Percentiles rank a stretch among this genome's conserved stretches.
These are phyloP conservation scores for Spongospora subterranea DNA, from an alignment of 208 protist genomes.

Conservation along the genomic window DNA sequence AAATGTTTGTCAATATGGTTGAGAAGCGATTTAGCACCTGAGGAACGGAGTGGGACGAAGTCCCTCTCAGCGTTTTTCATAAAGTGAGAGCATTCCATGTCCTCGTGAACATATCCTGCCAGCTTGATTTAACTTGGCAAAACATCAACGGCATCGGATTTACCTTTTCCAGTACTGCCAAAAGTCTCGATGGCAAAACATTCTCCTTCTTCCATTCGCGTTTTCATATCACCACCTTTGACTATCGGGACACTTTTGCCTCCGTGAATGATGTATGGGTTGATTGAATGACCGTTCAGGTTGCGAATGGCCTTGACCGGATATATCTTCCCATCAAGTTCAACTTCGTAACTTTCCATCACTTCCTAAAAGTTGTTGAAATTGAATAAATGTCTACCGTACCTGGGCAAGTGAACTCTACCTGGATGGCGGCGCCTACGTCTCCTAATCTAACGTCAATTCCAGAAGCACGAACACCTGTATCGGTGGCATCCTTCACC, in stretches of 20 bases:
- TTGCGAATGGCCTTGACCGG: constrained; percentile 92
- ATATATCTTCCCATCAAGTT: constrained; percentile 74
- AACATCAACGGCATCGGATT: not conserved
- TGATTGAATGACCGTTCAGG: constrained; percentile 97
- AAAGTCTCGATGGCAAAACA: constrained; percentile 99
- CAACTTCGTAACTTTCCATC: constrained; percentile 76
- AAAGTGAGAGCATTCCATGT: constrained; percentile 96
- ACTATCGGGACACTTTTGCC: constrained; percentile 99
- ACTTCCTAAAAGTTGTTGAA: constrained; percentile 71
- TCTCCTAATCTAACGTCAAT: constrained; percentile 75
- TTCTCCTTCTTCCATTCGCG: constrained; percentile 91
- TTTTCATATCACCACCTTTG: constrained; percentile 85
- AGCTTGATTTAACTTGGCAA: not conserved
- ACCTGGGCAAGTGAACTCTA: not conserved
- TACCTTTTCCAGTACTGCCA: constrained; percentile 88
- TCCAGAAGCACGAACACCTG: constrained; percentile 86
- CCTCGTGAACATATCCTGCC: constrained; percentile 85
- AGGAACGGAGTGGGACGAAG: constrained; percentile 74
- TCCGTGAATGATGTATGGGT: constrained; percentile 95
- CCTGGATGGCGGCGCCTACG: constrained; percentile 74
- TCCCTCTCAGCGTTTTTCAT: constrained; percentile 89
- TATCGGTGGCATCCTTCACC: constrained; percentile 95
- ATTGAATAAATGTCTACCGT: not conserved
- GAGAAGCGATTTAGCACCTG: constrained; percentile 85
- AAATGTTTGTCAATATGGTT: constrained; percentile 88